Percentiles rank a stretch among this genome's conserved stretches.
These are phyloP conservation scores for Candida labiduridarum DNA, from an alignment of 1,139 yeast species.

Conservation along the genomic window DNA sequence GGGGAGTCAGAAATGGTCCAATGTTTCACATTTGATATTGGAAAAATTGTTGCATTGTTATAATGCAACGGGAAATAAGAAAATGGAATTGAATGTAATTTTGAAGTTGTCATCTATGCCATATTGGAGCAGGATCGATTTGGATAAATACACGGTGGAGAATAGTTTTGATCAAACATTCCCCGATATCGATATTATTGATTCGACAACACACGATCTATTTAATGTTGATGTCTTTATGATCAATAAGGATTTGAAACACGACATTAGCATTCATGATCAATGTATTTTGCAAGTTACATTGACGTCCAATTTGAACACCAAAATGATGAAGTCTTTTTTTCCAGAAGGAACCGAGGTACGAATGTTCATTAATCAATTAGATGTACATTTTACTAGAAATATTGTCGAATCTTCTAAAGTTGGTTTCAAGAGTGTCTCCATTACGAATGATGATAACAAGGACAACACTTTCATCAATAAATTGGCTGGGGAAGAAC, in stretches of 20 bases:
- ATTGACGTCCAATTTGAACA: conserved; percentile 17
- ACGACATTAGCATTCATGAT: conserved; percentile 23
- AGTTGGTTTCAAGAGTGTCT: conserved; percentile 14
- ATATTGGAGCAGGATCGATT: conserved; percentile 1
- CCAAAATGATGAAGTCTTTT: conserved; percentile 12
- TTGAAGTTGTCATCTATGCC: conserved; percentile 15
- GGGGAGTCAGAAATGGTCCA: conserved; percentile 11
- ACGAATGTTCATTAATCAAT: conserved; percentile 16
- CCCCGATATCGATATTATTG: conserved; percentile 13
- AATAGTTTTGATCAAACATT: neutral
- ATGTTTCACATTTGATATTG: conserved; percentile 14
- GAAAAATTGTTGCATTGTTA: conserved; percentile 17
- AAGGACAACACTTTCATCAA: conserved; percentile 4
- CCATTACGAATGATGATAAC: conserved; percentile 14
- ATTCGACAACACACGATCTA: conserved; percentile 13
- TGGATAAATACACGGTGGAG: conserved; percentile 1
- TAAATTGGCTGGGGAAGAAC: conserved; percentile 13
- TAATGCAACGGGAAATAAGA: conserved; percentile 4
- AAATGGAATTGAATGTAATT: conserved; percentile 12
- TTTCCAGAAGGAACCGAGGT: conserved; percentile 16
- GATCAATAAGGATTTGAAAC: conserved; percentile 13
- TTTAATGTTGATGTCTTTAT: conserved; percentile 20
- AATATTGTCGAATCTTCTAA: conserved; percentile 8
- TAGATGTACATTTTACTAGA: conserved; percentile 15
- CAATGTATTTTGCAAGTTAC: conserved; percentile 23